Base-by-base conservation (phyloP, 345 rosid genomes). In the Eucalyptus lansdowneana region DNA sequence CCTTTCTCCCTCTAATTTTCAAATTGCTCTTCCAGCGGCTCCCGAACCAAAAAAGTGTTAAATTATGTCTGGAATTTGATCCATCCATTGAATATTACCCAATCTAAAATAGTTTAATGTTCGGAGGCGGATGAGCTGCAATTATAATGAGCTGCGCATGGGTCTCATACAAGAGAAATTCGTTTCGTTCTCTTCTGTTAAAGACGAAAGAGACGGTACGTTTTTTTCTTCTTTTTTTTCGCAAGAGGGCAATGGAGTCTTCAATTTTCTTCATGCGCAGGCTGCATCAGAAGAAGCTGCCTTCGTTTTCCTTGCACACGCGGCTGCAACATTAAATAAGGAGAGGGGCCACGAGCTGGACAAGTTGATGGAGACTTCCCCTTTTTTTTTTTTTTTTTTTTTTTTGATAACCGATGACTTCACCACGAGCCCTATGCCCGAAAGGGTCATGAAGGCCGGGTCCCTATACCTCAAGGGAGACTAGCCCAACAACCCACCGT, bases 401-500 rank as follows among this genome's bases (percentile, higher is more conserved):
- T 11, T 50, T 50, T 50, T 5, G 3, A 50, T 50, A 14, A 50
- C 6, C 0, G 17, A 50, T 0, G 7, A 50, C 17, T 50, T 1
- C 17, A 50, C 7, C 7, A 50, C 7, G 0, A 3, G 51, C 17
- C 16, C 0, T 1, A 14, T 50, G 3, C 51, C 7, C 7, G 0
- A 50, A 50, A 15, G 0, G 53, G 1, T 14, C 51, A 5, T 14
- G 51, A 50, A 3, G 6, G 17, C 3, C 7, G 7, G 15, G 3
- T 5, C 7, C 6, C 0, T 14, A 50, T 50, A 50, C 7, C 3
- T 50, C 7, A 0, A 14, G 16, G 0, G 51, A 50, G 7, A 50
- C 0, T 50, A 50, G 0, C 7, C 51, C 0, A 50, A 1, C 16
- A 50, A 15, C 19, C 53, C 19, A 50, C 7, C 1, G 6, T 1